Conservation (phyloP, 176 grass and related monocot species). For the Triticum aestivum region DNA sequence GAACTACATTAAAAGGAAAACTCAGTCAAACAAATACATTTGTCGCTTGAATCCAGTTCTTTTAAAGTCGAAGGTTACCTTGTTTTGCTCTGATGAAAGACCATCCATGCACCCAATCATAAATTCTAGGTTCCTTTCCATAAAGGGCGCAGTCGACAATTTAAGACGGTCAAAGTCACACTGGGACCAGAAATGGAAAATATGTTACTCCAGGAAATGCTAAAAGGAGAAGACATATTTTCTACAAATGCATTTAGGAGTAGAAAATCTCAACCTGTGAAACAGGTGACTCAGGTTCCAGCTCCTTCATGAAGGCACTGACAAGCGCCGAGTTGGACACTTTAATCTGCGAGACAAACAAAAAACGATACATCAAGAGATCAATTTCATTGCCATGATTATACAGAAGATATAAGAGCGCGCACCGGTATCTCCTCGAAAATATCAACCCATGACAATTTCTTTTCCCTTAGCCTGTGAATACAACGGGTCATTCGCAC, state of each 20-base stretch:
- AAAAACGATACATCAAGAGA: not conserved
- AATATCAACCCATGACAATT: constrained; percentile 95
- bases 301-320: constrained; percentile 97
- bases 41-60: not conserved
- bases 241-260: not conserved
- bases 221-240: not conserved
- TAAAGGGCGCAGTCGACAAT: constrained; percentile 89
- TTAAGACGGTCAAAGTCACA: constrained; percentile 95
- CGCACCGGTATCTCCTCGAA: constrained; percentile 97
- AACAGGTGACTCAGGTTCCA: constrained; percentile 89
- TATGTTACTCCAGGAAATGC: not conserved
- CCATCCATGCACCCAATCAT: constrained; percentile 99
- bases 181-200: constrained; percentile 38
- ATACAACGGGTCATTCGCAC: constrained; percentile 6
- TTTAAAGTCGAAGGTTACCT: constrained; percentile 47
- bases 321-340: constrained; percentile 96
- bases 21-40: constrained; percentile 1
- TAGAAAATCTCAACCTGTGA: constrained; percentile 55
- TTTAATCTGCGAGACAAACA: constrained; percentile 70
- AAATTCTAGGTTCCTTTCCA: constrained; percentile 99
- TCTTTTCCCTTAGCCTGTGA: constrained; percentile 95
- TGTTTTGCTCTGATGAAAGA: constrained; percentile 91
- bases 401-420: not conserved
- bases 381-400: not conserved
- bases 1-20: constrained; percentile 62